Conservation (phyloP, 371 early-diverging fungal species). For the Circinella minor region DNA sequence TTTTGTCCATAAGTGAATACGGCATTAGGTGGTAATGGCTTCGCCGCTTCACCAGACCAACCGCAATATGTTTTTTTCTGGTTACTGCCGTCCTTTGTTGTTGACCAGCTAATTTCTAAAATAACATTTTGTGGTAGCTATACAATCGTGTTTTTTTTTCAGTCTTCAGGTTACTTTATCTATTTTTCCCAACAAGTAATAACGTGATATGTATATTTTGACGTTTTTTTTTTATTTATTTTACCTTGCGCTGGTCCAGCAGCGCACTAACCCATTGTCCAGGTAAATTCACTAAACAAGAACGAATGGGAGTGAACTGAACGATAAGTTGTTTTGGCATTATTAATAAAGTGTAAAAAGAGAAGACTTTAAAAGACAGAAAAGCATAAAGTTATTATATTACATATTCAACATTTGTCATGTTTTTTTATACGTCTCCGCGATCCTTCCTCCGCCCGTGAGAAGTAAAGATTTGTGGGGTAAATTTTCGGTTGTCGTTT, state of each 20-base stretch:
- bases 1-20: constrained; percentile 46
- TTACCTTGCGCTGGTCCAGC: constrained; percentile 70
- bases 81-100: constrained; percentile 27
- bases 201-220: too few species aligned
- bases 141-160: too few species aligned
- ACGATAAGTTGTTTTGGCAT: constrained; percentile 65
- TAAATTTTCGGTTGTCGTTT: neutral
- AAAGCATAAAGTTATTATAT: neutral
- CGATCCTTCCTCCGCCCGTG: neutral
- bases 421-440: neutral
- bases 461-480: neutral
- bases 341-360: neutral
- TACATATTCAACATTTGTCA: constrained; percentile 1
- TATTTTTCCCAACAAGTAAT: neutral
- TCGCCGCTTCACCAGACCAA: constrained; percentile 74
- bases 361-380: neutral
- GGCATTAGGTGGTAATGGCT: constrained; percentile 40
- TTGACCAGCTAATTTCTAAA: constrained; percentile 59
- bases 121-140: constrained; percentile 69
- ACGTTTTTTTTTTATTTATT: neutral
- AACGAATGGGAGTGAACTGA: constrained; percentile 59
- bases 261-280: constrained; percentile 66
- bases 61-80: constrained; percentile 62
- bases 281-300: constrained; percentile 73
- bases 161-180: neutral